A percentile compares a stretch with the other conserved stretches of the same genome.
Evolutionary conservation across 192 early-diverging fungal species (phyloP).

Genomic region (Entomortierella chlamydospora): DNA sequence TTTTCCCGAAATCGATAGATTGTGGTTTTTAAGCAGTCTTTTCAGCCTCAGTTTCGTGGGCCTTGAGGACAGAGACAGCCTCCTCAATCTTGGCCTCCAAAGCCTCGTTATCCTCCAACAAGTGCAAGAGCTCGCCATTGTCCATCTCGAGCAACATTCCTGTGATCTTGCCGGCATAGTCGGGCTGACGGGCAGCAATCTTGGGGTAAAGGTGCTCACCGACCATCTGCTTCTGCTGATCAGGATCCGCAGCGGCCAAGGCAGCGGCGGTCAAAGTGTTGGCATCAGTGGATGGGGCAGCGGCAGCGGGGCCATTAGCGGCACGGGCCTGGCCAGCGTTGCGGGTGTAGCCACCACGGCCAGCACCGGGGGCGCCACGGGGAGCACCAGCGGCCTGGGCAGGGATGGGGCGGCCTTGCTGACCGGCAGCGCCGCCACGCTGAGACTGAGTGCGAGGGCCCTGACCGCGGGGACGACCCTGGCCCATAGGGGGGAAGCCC

Average conservation of each 20-base stretch:
- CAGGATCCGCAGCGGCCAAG: conserved; percentile 82
- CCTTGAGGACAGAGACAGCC: conserved; percentile 47
- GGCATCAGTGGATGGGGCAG: conserved; percentile 49
- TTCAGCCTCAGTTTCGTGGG: conserved; percentile 44
- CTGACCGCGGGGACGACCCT: conserved; percentile 65
- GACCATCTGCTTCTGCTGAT: conserved; percentile 95
- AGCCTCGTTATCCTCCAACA: conserved; percentile 84
- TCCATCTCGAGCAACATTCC: conserved; percentile 99
- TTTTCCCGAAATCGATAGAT: conserved; percentile 5
- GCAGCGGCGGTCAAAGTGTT: conserved; percentile 77
- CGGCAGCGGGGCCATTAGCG: conserved; percentile 47
- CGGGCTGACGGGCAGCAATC: conserved; percentile 76
- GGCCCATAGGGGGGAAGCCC: conserved; percentile 67
- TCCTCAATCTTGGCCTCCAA: conserved; percentile 53
- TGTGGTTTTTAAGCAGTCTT: conserved; percentile 26
- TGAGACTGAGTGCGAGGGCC: conserved; percentile 61
- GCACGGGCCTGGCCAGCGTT: conserved; percentile 49
- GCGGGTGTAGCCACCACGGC: conserved; percentile 53
- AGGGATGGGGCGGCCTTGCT: conserved; percentile 53
- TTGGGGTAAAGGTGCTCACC: conserved; percentile 96
- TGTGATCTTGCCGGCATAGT: conserved; percentile 95
- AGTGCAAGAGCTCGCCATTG: conserved; percentile 89
- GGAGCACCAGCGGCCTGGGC: conserved; percentile 52
- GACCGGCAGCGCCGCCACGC: conserved; percentile 59
- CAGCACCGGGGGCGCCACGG: conserved; percentile 48